Base-by-base conservation (phyloP, 2,329 filamentous ascomycete genomes). In the Alternaria solani region DNA sequence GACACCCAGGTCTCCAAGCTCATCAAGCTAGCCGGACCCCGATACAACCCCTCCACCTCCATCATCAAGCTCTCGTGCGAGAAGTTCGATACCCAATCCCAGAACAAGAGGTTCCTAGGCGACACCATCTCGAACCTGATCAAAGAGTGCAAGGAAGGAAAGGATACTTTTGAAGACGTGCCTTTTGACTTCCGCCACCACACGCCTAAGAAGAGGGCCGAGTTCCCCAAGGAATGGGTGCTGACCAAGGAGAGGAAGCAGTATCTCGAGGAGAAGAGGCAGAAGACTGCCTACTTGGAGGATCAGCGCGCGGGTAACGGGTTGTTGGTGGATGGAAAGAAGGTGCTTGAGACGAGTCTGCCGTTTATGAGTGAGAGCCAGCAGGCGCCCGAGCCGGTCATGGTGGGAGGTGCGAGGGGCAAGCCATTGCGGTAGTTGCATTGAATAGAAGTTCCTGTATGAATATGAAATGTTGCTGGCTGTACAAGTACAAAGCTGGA, bases 81-180 rank as follows among this genome's bases (percentile, higher is more conserved):
- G 79, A 89, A 89, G 75, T 96, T 91, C 78, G 88, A 92, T 75
- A 91, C 94, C 56, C 91, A 93, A 75, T 92, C 94, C 18, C 94
- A 98, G 82, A 99, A 99, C 83, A 99, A 98, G 85, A 89, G 92
- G n/a, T 95, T 95, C 77, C 85, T 99, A 23, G 90, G 88, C 54
- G 92, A 96, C 71, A 80, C 93, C 49, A 87, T 98, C 51, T 84
- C 90, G 64, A 87, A 84, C 51, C 81, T 99, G 66, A 81, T 99
- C 60, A 83, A 82, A 7, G 89, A 92, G 75, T 93, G 94, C 59
- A 76, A 89, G 83, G 90, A 97, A 74, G 83, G 86, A 25, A 86
- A 82, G 38, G 94, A 99, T 69, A 91, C 87, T 11, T 97, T 98
- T 72, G 89, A 89, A 66, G 95, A 99, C 76, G 81, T 99, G 30